Base-by-base conservation (phyloP, 202 grass and related monocot genomes). In the Alloteropsis angusta region DNA sequence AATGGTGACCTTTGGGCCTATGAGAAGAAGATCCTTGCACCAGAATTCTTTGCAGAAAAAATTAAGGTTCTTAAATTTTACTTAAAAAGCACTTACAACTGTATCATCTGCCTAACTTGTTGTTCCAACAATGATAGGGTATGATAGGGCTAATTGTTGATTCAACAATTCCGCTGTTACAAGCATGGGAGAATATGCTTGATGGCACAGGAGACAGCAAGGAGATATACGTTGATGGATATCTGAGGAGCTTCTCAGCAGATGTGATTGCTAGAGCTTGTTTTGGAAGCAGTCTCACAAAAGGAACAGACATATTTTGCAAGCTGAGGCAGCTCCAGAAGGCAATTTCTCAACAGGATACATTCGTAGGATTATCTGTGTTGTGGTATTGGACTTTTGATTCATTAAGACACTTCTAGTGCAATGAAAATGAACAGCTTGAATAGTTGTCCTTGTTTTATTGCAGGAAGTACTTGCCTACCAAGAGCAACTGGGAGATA, bases 211-310 rank as follows among this genome's bases (percentile, higher is more conserved):
- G 60, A 83, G 83, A 85, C 11, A 82, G 41, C 1, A 53, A 38
- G 38, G 85, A 90, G 61, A 97, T 97, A 59, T 60, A 85, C 0
- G 80, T 97, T 0, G 89, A 93, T 66, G 82, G 68, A 14, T 79
- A 88, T 49, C 18, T 97, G 44, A 78, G 77, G 39, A 80, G 55
- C 46, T 78, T 90, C 35, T 97, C 90, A 13, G 90, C 77, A 5
- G 88, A 97, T 88, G 82, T 97, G 4, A 90, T 97, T 67, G 74
- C 93, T 5, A 83, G 77, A 59, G 85, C 85, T 66, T 88, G 79
- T 81, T 97, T 92, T 10, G 85, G 87, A 34, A 50, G 49, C 18
- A 19, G 18, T 19, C 19, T 52, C 18, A 9, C 18, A 52, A 19
- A 19, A 52, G 18, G 18, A 19, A 3, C n/a, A 52, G 49, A 52